Evolutionary conservation across 352 stramenopile species (phyloP).

Genomic region (Pythium sukuiense): DNA sequence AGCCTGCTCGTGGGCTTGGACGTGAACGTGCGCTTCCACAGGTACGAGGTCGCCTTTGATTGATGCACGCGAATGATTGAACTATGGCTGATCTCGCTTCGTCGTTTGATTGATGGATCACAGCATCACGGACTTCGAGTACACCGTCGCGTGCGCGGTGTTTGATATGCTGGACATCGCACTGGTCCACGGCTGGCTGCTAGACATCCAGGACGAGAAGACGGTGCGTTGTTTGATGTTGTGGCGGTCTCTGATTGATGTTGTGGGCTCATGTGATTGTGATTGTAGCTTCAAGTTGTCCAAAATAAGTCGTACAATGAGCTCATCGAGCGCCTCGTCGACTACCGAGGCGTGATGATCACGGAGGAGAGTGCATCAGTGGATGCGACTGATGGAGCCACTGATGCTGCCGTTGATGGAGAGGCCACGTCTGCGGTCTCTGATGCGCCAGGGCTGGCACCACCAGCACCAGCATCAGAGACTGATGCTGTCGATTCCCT

Average conservation of each 20-base stretch:
- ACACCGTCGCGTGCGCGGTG: slow-evolving; percentile 92
- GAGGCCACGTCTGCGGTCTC: not conserved
- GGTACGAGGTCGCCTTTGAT: slow-evolving; percentile 34
- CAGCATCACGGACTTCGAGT: slow-evolving; percentile 93
- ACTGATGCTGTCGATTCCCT: not conserved
- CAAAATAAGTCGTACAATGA: slow-evolving; percentile 97
- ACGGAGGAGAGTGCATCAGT: slow-evolving; percentile 38
- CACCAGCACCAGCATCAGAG: not conserved
- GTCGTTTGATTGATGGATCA: slow-evolving; percentile 4
- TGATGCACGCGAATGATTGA: not conserved
- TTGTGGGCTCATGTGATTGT: not conserved
- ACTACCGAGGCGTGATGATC: slow-evolving; percentile 77
- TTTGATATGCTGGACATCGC: slow-evolving; percentile 97
- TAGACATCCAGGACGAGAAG: slow-evolving; percentile 90
- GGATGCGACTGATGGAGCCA: not conserved
- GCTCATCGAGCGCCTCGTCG: slow-evolving; percentile 93
- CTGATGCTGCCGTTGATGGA: not conserved
- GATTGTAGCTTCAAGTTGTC: slow-evolving; percentile 63
- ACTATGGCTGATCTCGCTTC: slow-evolving; percentile 2
- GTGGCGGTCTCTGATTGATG: slow-evolving; percentile 8
- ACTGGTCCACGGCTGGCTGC: slow-evolving; percentile 97
- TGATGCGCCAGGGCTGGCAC: not conserved
- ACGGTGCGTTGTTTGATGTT: slow-evolving; percentile 42
- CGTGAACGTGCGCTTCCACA: slow-evolving; percentile 97
- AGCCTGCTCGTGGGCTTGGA: slow-evolving; percentile 96